phyloP scores from a whole-genome alignment of 164 flowering plant species.

The Tetrastigma voinierianum region DNA sequence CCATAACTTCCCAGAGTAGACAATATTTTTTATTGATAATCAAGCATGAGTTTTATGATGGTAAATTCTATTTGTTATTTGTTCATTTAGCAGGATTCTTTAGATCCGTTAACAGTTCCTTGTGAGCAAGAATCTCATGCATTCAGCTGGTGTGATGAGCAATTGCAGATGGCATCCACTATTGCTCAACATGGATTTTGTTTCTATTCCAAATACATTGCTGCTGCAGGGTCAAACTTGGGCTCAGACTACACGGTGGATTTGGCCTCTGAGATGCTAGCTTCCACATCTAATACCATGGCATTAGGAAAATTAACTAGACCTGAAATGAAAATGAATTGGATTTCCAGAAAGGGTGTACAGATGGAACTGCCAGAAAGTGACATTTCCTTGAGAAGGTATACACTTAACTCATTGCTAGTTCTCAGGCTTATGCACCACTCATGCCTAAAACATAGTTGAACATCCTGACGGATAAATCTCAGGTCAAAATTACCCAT shows the following conservation, averaged over 20 bases:
- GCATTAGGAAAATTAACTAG: slow-evolving; percentile 43
- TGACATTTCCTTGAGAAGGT: slow-evolving; percentile 32
- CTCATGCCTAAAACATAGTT: not conserved
- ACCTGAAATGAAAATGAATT: slow-evolving; percentile 20
- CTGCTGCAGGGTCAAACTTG: slow-evolving; percentile 26
- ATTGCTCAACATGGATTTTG: slow-evolving; percentile 76
- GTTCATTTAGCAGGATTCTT: slow-evolving; percentile 42
- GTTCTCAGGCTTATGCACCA: not conserved
- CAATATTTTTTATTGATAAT: not conserved
- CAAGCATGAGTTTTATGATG: slow-evolving; percentile 4
- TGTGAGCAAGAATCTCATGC: slow-evolving; percentile 38
- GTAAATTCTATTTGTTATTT: not conserved
- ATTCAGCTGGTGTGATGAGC: slow-evolving; percentile 43
- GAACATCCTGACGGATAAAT: not conserved
- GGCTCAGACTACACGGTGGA: slow-evolving; percentile 31
- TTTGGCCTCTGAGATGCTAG: slow-evolving; percentile 55
- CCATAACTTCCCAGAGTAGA: slow-evolving; percentile 1
- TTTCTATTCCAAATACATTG: slow-evolving; percentile 48
- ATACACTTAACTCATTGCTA: not conserved
- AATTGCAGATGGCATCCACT: slow-evolving; percentile 61
- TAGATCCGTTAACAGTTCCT: slow-evolving; percentile 29
- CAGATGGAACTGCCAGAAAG: slow-evolving; percentile 16
- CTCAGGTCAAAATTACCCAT: not conserved
- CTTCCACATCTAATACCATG: slow-evolving; percentile 40
- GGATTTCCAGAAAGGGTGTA: slow-evolving; percentile 7